Percentiles rank a stretch among this genome's conserved stretches.
phyloP scores from a whole-genome alignment of 2,329 filamentous ascomycete genomes.

The Colletotrichum nymphaeae region DNA sequence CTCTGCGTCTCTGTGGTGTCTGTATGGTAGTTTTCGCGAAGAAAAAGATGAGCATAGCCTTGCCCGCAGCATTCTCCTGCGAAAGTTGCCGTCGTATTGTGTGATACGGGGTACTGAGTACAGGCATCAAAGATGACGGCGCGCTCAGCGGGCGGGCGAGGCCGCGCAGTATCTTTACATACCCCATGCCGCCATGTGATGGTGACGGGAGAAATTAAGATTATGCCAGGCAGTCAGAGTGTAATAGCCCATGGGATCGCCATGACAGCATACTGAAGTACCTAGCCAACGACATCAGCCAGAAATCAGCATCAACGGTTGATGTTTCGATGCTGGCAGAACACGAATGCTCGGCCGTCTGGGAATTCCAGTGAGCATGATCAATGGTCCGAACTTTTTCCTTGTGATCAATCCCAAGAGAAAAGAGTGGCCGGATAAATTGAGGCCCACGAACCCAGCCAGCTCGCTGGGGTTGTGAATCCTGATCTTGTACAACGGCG shows the following conservation, averaged over 20 bases:
- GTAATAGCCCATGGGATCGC: neutral
- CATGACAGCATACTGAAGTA: neutral
- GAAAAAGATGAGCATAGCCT: neutral
- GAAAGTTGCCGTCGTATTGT: neutral
- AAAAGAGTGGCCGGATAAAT: constrained; percentile 18
- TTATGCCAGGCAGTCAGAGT: neutral
- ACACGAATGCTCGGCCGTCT: neutral
- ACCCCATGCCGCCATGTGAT: neutral
- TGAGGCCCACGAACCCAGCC: constrained; percentile 19
- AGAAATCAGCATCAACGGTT: neutral
- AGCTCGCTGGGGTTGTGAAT: neutral
- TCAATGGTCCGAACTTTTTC: neutral
- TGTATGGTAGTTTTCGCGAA: neutral
- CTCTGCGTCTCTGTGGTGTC: neutral
- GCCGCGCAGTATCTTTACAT: neutral
- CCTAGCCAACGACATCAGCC: neutral
- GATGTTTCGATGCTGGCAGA: neutral
- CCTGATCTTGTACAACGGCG: neutral
- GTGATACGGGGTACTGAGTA: neutral
- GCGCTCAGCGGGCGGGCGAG: neutral
- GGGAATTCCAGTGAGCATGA: neutral
- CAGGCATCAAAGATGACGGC: neutral
- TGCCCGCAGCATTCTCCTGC: neutral
- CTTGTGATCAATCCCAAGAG: neutral
- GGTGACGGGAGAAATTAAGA: neutral